These are phyloP conservation scores for Coniochaeta prunicola DNA, from an alignment of 2,329 filamentous ascomycete genomes.

Conservation along the genomic window DNA sequence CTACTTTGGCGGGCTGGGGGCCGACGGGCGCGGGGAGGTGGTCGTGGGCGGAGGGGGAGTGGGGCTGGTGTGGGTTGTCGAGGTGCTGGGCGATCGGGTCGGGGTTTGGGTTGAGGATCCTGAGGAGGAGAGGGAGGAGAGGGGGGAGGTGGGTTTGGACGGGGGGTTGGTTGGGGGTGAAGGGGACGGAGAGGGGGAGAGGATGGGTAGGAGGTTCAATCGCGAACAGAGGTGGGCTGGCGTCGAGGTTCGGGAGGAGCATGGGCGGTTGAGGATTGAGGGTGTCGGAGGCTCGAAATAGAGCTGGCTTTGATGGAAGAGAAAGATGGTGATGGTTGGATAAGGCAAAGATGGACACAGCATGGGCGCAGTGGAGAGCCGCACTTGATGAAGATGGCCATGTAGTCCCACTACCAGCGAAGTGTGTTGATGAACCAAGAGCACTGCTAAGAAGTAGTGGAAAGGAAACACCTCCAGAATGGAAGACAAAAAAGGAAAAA, in stretches of 20 bases:
- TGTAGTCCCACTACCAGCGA: too few relatives aligned
- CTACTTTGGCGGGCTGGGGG: conserved; percentile 12
- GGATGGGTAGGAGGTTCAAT: conserved; percentile 18
- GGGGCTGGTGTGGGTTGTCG: conserved; percentile 31
- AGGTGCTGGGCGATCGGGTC: conserved; percentile 44
- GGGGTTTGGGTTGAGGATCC: conserved; percentile 31
- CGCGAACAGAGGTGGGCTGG: conserved; percentile 49
- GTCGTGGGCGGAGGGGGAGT: background rate
- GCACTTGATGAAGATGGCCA: too few relatives aligned
- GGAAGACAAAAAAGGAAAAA: background rate
- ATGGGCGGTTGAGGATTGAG: conserved; percentile 27
- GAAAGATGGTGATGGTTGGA: too few relatives aligned
- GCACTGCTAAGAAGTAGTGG: background rate
- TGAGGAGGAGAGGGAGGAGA: conserved; percentile 9
- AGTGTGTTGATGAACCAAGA: background rate
- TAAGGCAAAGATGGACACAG: too few relatives aligned
- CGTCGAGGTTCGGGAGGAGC: conserved; percentile 28
- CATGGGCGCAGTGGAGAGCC: too few relatives aligned
- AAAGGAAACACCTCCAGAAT: too few relatives aligned
- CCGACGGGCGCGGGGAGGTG: background rate
- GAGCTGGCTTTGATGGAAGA: background rate
- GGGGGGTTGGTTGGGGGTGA: conserved; percentile 5
- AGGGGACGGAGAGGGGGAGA: conserved; percentile 4
- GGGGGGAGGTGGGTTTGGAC: background rate
- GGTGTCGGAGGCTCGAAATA: conserved; percentile 15